Evolutionary conservation across 176 grass and related monocot genomes (phyloP).

Genomic region (Leersia perrieri): DNA sequence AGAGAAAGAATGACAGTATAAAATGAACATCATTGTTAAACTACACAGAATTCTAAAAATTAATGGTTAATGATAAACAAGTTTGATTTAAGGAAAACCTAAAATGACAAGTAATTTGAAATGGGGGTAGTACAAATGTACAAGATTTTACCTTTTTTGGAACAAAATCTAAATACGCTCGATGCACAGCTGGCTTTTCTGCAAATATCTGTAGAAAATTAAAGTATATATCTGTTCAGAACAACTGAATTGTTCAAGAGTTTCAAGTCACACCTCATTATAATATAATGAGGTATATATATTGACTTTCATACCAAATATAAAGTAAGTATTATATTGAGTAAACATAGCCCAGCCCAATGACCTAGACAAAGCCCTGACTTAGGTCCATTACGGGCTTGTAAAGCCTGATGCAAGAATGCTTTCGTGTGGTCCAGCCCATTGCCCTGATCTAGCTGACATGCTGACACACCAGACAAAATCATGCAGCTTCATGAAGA

Average conservation of each 20-base stretch:
- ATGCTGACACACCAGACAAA: neutral
- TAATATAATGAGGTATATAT: too few species aligned
- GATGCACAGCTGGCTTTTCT: slow-evolving; percentile 94
- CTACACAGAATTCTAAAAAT: too few species aligned
- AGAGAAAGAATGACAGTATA: too few species aligned
- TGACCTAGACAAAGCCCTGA: neutral
- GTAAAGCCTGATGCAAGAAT: slow-evolving; percentile 1
- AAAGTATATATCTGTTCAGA: slow-evolving; percentile 20
- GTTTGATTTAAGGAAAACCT: too few species aligned
- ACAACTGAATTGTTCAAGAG: neutral
- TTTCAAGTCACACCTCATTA: neutral
- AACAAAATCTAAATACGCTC: slow-evolving; percentile 86
- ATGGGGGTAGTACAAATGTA: neutral
- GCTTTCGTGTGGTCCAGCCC: neutral
- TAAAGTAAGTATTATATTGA: neutral
- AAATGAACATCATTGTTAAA: too few species aligned
- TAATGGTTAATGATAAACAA: too few species aligned
- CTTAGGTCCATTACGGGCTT: neutral
- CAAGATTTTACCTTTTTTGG: slow-evolving; percentile 63
- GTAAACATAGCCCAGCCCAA: slow-evolving; percentile 5
- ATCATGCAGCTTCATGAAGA: slow-evolving; percentile 1
- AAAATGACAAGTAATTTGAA: too few species aligned
- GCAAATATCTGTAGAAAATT: slow-evolving; percentile 83
- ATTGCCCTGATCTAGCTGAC: neutral
- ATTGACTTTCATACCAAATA: neutral